Conservation (phyloP, 106 monocot genomes). For the Narthecium ossifragum region DNA sequence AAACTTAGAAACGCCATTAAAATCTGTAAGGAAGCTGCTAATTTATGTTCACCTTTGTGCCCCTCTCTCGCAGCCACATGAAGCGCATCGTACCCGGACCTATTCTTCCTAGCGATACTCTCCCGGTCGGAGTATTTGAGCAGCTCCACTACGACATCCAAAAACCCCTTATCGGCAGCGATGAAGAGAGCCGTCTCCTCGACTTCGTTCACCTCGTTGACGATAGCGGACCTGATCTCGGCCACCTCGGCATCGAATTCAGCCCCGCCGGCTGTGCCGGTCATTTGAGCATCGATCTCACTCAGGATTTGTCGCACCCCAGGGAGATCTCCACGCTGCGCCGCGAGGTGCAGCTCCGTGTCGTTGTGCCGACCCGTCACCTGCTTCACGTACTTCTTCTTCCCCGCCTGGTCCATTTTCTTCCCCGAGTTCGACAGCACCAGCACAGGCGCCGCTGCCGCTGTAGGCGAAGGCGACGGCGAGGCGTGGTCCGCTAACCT, state of each 20-base stretch:
- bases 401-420: slow-evolving; percentile 15
- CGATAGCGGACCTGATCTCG: slow-evolving; percentile 36
- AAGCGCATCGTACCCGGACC: slow-evolving; percentile 25
- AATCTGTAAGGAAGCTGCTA: background rate
- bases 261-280: slow-evolving; percentile 19
- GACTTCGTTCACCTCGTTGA: slow-evolving; percentile 44
- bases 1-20: no score
- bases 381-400: slow-evolving; percentile 58
- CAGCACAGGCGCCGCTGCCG: slow-evolving; percentile 22
- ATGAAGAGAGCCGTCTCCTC: slow-evolving; percentile 40
- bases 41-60: slow-evolving; percentile 28
- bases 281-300: slow-evolving; percentile 46
- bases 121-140: slow-evolving; percentile 35
- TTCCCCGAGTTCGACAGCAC: slow-evolving; percentile 35
- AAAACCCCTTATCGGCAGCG: slow-evolving; percentile 31
- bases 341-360: slow-evolving; percentile 50
- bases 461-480: slow-evolving; percentile 15
- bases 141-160: slow-evolving; percentile 40
- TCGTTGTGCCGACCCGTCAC: slow-evolving; percentile 55
- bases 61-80: slow-evolving; percentile 37
- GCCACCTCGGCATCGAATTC: slow-evolving; percentile 45
- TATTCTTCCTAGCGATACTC: slow-evolving; percentile 35
- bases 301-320: slow-evolving; percentile 28
- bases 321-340: slow-evolving; percentile 35
- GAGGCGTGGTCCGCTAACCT: slow-evolving; percentile 21